Conservation (phyloP, 75 land plant species). For the Azolla pinnata region DNA sequence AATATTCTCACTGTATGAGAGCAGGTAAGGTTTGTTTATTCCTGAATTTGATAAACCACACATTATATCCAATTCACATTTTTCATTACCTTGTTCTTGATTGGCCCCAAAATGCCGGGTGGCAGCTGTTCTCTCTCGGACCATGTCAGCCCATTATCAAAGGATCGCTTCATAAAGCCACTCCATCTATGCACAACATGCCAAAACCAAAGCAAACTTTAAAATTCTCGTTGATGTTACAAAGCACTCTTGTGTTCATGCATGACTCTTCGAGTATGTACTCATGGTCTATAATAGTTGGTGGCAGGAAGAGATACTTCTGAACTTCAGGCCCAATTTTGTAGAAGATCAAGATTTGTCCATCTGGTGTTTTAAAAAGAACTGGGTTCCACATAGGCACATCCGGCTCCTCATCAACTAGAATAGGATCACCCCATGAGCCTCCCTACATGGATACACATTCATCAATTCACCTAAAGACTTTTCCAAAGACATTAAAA, state of each 20-base stretch:
- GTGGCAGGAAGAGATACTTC: conserved; percentile 10
- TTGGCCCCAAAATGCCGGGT: conserved; percentile 94
- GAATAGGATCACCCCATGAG: conserved; percentile 17
- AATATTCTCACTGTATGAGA: no score
- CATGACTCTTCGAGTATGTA: neutral
- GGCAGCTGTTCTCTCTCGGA: conserved; percentile 80
- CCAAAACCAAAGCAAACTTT: neutral
- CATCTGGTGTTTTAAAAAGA: conserved; percentile 30
- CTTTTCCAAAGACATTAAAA: neutral
- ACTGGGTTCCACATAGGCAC: conserved; percentile 42
- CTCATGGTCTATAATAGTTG: neutral
- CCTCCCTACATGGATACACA: conserved; percentile 11
- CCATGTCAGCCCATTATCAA: conserved; percentile 79
- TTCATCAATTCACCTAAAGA: no score
- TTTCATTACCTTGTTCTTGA: conserved; percentile 91
- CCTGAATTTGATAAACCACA: no score
- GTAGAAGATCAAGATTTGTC: conserved; percentile 27
- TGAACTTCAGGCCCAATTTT: conserved; percentile 39
- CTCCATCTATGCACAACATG: conserved; percentile 57
- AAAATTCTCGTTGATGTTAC: neutral
- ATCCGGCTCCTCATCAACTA: conserved; percentile 23
- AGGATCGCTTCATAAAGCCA: conserved; percentile 87
- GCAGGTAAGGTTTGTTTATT: no score
- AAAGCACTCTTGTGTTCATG: neutral
- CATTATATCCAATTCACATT: no score